These are phyloP conservation scores for Lachnellula occidentalis DNA, from an alignment of 2,329 filamentous ascomycete genomes.

Conservation along the genomic window DNA sequence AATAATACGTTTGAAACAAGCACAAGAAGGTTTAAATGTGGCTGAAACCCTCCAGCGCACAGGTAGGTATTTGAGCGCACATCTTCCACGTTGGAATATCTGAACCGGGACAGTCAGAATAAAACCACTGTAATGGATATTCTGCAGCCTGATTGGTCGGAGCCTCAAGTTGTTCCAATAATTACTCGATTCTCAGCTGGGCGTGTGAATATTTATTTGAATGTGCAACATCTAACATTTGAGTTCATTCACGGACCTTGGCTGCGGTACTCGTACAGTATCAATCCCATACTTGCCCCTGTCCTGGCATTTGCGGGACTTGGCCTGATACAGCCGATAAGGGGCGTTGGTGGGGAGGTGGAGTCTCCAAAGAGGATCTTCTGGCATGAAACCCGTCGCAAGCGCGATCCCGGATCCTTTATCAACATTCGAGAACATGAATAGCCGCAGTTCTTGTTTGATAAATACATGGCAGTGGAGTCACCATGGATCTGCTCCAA, in stretches of 20 bases:
- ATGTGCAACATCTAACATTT: slow-evolving; percentile 5
- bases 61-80: not conserved
- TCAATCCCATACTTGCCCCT: slow-evolving; percentile 7
- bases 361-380: not conserved
- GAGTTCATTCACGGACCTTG: slow-evolving; percentile 4
- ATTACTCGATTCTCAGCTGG: not conserved
- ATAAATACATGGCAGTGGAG: not conserved
- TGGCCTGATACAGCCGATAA: slow-evolving; percentile 5
- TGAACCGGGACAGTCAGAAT: not conserved
- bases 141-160: not conserved
- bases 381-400: slow-evolving; percentile 15
- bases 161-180: not conserved
- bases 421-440: no score
- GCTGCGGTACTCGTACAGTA: slow-evolving; percentile 1
- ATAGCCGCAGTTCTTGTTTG: not conserved
- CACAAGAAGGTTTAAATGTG: not conserved
- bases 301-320: not conserved
- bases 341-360: not conserved
- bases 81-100: not conserved
- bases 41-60: not conserved
- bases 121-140: not conserved
- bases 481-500: not conserved
- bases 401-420: not conserved
- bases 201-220: slow-evolving; percentile 2
- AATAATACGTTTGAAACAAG: slow-evolving; percentile 4